Base-by-base conservation (phyloP, 2,329 filamentous ascomycete genomes). In the Sclerotinia subarctica region DNA sequence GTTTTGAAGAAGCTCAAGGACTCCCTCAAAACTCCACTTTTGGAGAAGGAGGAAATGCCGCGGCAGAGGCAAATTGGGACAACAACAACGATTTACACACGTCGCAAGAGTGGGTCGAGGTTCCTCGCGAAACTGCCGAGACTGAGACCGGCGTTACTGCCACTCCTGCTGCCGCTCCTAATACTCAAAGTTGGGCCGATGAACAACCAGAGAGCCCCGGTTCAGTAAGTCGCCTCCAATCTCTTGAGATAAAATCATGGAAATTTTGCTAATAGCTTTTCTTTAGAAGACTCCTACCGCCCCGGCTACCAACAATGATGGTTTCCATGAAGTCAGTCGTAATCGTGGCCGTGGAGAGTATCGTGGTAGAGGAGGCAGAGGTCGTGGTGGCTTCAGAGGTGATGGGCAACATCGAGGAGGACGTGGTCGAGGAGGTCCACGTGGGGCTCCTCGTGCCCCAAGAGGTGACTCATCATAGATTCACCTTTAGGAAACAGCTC, bases 161-260 rank as follows among this genome's bases (percentile, higher is more conserved):
- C 35, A 87, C 86, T 8, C 81, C 87, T 32, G 78, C 81, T 51
- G 77, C 80, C 66, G 83, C 84, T 74, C 82, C 83, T 42, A 84
- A 85, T 74, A 83, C 83, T 52, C 88, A 90, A 76, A 93, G 89
- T 74, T 96, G 92, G 92, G 92, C 92, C 35, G 93, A 96, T 75
- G 91, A 95, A 70, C 86, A 91, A 73, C 86, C 90, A 24, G 86
- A 88, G 69, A 78, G 78, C 67, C 78, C 78, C 52, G 67, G 60
- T 42, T 80, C 82, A 76, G 82, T 85, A 77, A 73, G 81, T 75
- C 72, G 80, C 74, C 32, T 29, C 64, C 49, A 17, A 44, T 56
- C 4, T 17, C n/a, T n/a, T 15, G 38, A 46, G 29, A 53, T 26
- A 21, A 26, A 26, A n/a, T 29, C 58, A 63, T 7, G 11, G 15